Base-by-base conservation (phyloP, 768 basidiomycete genomes). In the Leccinum uliginosum region DNA sequence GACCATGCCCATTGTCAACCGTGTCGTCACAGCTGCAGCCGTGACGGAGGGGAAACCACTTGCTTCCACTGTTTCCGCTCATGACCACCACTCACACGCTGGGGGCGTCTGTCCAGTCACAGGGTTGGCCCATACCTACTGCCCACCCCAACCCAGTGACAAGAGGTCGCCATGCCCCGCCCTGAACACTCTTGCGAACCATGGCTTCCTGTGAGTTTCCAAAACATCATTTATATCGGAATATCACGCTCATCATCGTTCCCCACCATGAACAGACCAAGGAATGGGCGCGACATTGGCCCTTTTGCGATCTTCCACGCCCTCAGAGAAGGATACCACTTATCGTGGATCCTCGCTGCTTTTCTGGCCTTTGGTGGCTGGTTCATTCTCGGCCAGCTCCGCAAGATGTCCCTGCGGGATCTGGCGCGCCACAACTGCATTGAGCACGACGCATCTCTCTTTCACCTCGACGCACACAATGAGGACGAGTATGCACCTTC, bases 151-250 rank as follows among this genome's bases (percentile, higher is more conserved):
- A 35, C 56, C 65, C 10, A 73, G 71, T 14, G 86, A 86, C 58
- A 76, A 73, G 50, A 80, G 87, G 17, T 85, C 84, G 0, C 83
- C 84, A 5, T 90, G 88, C 60, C 89, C 89, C 1, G 89, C 86
- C 2, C 67, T 91, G 38, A 90, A 91, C 60, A 73, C 84, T 0
- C 80, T 90, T 62, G 86, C 88, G 0, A 90, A 90, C 61, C 86
- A 89, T 55, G 85, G 86, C 2, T 89, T 84, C 55, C 73, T 91
- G 87, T 89, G 62, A 67, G 86, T 76, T 12, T 43, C 40, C 15
- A 4, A 26, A 34, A 24, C 23, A 10, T 17, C 43, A 38, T 34
- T n/a, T 43, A 38, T 29, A 4, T 17, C 14, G 43, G 19, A n/a
- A 23, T 32, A n/a, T 19, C 38, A 46, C 23, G 32, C 53, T 58